phyloP scores from a whole-genome alignment of 139 green algal genomes.

The Mesotaenium endlicherianum region DNA sequence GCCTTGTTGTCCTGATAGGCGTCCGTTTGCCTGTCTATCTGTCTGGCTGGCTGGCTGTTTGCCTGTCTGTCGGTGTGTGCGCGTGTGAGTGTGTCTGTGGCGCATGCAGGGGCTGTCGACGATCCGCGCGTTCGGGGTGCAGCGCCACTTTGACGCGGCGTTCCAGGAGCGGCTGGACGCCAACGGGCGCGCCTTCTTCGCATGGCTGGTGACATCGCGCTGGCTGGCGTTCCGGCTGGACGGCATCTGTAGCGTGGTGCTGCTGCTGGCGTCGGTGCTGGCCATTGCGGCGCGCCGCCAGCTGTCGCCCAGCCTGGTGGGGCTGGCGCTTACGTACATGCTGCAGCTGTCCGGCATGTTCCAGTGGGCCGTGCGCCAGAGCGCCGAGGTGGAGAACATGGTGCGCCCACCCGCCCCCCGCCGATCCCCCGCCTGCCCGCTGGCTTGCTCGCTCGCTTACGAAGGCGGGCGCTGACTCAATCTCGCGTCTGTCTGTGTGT shows the following conservation, averaged over 20 bases:
- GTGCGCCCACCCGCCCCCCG: too few relatives aligned
- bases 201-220: not conserved
- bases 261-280: not conserved
- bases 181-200: not conserved
- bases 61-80: not conserved
- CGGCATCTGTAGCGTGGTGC: not conserved
- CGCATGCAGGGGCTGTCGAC: not conserved
- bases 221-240: constrained; percentile 6
- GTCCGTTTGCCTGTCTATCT: not conserved
- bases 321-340: constrained; percentile 69
- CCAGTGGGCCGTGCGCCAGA: constrained; percentile 61
- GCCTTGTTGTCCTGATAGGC: too few relatives aligned
- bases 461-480: not conserved
- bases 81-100: not conserved
- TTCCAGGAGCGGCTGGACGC: not conserved
- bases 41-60: not conserved
- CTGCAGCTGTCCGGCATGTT: constrained; percentile 62
- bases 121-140: not conserved
- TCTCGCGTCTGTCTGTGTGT: not conserved
- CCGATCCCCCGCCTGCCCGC: too few relatives aligned
- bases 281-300: not conserved
- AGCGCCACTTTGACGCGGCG: not conserved
- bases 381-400: constrained; percentile 65
- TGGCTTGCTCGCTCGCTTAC: too few relatives aligned
- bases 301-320: constrained; percentile 54